Evolutionary conservation across 2,329 filamentous ascomycete genomes (phyloP), one percentile per base, ranked within the genome.

Genomic region (Cytospora mali): DNA sequence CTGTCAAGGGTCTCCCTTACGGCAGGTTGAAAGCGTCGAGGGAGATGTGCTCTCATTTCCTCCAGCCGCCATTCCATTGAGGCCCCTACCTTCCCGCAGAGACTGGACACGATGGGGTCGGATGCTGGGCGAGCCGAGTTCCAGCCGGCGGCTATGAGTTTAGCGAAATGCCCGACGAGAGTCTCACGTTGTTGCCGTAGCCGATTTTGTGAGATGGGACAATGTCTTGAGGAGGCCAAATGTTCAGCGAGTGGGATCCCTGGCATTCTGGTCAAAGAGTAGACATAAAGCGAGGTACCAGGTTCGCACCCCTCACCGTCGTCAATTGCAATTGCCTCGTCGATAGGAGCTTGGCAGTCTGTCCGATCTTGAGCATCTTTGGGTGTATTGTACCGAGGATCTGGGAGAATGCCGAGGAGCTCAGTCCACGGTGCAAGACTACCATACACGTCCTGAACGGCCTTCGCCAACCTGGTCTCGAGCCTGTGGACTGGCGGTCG

Each of bases 401-500:
- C n/a, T 0, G 50, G 62, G 3, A 81, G 53, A n/a, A 68, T 70
- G 1, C 75, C 77, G 3, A 82, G 62, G 29, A 72, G 73, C 18
- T 71, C 71, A 0, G 77, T 80, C 23, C 71, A 66, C 2, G 83
- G 80, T 2, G 79, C 81, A 4, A 81, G 69, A 0, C 56, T 53
- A 0, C 77, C 76, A 51, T 80, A 81, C 4, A 80, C 67, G 10
- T 69, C 60, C 58, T 73, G 71, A 3, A 80, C 81, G 33, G 74
- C 70, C 1, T 63, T 62, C 14, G 75, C 72, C 16, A 80, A 70
- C 0, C 59, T 59, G 21, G 77, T 68, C 60, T 84, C 74, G 10
- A 84, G 71, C 39, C 68, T 72, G 67, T 82, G 79, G 3, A 69
- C 71, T 1, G 66, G 52, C 7, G 81, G 80, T 3, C 82, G 77